phyloP scores from a whole-genome alignment of 306 rosid species.

The Cyclanthera cordifolia region DNA sequence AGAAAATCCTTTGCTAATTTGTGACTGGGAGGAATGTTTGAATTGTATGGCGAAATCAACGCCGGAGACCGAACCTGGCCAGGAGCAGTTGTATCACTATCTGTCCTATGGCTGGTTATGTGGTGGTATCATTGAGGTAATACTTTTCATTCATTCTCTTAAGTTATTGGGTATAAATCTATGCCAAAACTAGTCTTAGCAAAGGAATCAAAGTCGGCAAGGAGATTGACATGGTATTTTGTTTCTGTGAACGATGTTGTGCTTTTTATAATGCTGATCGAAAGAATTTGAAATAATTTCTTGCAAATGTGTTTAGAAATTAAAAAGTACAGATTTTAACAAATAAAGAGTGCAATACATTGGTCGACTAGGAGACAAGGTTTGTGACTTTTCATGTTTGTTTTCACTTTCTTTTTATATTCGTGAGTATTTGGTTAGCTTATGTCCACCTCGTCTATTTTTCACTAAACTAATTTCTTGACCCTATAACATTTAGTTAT shows the following conservation, averaged over 20 bases:
- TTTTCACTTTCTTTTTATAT: too few relatives aligned
- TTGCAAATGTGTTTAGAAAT: not conserved
- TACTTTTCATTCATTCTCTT: constrained; percentile 14
- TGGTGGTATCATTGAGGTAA: constrained; percentile 94
- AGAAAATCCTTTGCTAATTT: constrained; percentile 57
- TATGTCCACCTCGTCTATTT: too few relatives aligned
- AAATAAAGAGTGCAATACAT: not conserved
- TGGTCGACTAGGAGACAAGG: not conserved
- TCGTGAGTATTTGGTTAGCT: too few relatives aligned
- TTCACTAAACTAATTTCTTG: too few relatives aligned
- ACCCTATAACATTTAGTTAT: too few relatives aligned
- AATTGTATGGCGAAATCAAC: constrained; percentile 38
- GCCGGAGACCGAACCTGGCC: constrained; percentile 89
- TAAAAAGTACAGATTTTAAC: not conserved
- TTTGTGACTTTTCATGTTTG: too few relatives aligned
- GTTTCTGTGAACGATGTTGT: not conserved
- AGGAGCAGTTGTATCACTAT: constrained; percentile 79
- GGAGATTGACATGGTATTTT: not conserved
- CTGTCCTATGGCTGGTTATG: constrained; percentile 86
- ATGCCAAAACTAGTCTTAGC: constrained; percentile 6
- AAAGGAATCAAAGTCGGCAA: not conserved
- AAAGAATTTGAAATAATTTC: not conserved
- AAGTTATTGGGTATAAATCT: constrained; percentile 1
- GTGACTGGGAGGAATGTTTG: constrained; percentile 88
- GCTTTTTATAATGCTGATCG: not conserved